Base-by-base conservation (phyloP, 352 stramenopile species). In the Pythium sp. region DNA sequence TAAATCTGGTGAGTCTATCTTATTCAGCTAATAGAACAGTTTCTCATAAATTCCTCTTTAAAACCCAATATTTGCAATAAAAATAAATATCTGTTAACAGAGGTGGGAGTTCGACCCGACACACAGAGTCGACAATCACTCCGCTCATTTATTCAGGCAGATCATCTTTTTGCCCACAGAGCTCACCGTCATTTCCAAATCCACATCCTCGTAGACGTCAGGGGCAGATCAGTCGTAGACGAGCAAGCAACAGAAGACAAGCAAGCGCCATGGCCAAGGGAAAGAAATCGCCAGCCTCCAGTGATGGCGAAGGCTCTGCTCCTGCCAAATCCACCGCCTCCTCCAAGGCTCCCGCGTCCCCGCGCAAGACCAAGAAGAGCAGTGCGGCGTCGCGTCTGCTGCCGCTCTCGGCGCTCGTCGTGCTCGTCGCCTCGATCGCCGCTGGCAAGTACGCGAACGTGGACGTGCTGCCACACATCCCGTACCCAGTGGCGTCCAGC, bases 321-420 rank as follows among this genome's bases (percentile, higher is more conserved):
- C 5, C 38, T 30, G 55, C 41, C 18, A 49, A n/a, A 18, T 22
- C 41, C 24, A 38, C 32, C n/a, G 30, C 24, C 2, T 24, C 26
- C 5, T 7, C 26, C 26, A 9, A 20, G 26, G 32, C 64, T 24
- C 54, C 53, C 3, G 28, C 64, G 32, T 67, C 66, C 8, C 22
- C 59, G 3, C 38, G 28, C 58, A 71, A 67, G 22, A 12, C 28
- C 34, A 67, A 62, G 36, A 43, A 60, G 8, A 43, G 60, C 26
- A 43, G 46, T 30, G 41, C 56, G 20, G 28, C 57, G 28, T 53
- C 66, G 14, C 66, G 60, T 5, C 38, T 71, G 66, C 66, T 71
- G 34, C 55, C 66, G 59, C 66, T 71, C 66, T 67, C 66, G 59
- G 66, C 66, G 26, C 58, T 71, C 66, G 66, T 54, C 4, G 66